Evolutionary conservation across 192 early-diverging fungal genomes (phyloP), one percentile per base, ranked within the genome.

Genomic region (Phlyctochytrium planicorne): DNA sequence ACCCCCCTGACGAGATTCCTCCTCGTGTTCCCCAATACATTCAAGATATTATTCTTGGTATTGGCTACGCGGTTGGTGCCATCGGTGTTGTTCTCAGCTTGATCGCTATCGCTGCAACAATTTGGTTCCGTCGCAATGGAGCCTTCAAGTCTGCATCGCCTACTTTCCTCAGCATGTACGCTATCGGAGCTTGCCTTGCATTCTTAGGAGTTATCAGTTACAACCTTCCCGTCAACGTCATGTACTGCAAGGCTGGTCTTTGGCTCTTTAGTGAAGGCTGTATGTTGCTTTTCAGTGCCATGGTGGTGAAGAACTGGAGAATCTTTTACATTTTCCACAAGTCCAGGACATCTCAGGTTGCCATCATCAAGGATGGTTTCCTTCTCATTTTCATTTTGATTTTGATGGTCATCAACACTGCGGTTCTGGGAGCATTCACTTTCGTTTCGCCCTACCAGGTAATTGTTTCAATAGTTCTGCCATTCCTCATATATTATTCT

Each of bases 61-160:
- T 53, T 20, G 65, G 65, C 50, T 24, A 34, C 52, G 34, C 65
- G 2, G 53, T 56, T 30, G 25, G 52, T 4, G 17, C 50, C 10
- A 14, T 66, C 52, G 65, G 65, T 23, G 30, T 66, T 53, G 14
- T 57, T 17, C 53, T 66, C 29, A n/a, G 20, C 52, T 16, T 33
- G n/a, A 30, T 30, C 52, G 53, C 53, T 33, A 20, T 34, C 14
- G 20, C 56, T 27, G 65, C 53, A 6, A 30, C 53, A 17, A 23
- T 57, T 27, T 4, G 53, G 10, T 56, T 56, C 53, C 30, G 25
- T 29, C 29, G 53, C 20, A 50, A 53, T 29, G 29, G 52, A 30
- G 65, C 65, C 12, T 66, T 66, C 52, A 17, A 31, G 52, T 66
- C 52, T n/a, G 65, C 65, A 23, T 66, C 65, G n/a, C 25, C 53